Evolutionary conservation across 306 rosid genomes (phyloP).

Genomic region (Casuarina cunninghamiana): DNA sequence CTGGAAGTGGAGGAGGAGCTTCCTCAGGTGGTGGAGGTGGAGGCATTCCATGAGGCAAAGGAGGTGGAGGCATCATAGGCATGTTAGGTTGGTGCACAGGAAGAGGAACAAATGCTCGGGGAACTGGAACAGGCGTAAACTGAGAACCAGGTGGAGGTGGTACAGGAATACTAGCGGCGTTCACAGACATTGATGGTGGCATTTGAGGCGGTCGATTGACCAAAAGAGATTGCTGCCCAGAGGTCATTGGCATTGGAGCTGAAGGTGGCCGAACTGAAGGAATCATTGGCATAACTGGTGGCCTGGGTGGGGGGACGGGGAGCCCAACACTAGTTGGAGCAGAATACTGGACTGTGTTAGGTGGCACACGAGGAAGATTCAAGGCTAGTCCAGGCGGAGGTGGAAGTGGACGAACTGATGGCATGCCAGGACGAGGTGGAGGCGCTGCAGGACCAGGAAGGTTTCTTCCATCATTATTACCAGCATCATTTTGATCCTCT

Average conservation of each 20-base stretch:
- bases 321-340: slow-evolving; percentile 54
- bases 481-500: slow-evolving; percentile 65
- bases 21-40: slow-evolving; percentile 95
- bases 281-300: slow-evolving; percentile 56
- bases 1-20: slow-evolving; percentile 97
- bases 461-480: slow-evolving; percentile 53
- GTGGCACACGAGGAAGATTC: slow-evolving; percentile 80
- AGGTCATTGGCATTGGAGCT: slow-evolving; percentile 56
- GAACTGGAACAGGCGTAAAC: slow-evolving; percentile 56
- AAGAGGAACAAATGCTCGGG: slow-evolving; percentile 56
- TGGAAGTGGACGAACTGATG: slow-evolving; percentile 83
- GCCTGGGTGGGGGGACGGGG: slow-evolving; percentile 64
- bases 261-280: slow-evolving; percentile 64
- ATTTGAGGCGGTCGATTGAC: slow-evolving; percentile 58
- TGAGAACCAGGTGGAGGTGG: slow-evolving; percentile 97
- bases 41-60: slow-evolving; percentile 78
- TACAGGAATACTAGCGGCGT: slow-evolving; percentile 54
- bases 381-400: slow-evolving; percentile 90
- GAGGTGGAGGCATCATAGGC: slow-evolving; percentile 90
- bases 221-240: slow-evolving; percentile 69
- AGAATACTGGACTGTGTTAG: slow-evolving; percentile 59
- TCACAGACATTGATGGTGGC: slow-evolving; percentile 58
- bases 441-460: slow-evolving; percentile 93
- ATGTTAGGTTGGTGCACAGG: slow-evolving; percentile 56
- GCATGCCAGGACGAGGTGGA: slow-evolving; percentile 87